Base-by-base conservation (phyloP, 345 rosid genomes). In the Arabidopsis suecica region DNA sequence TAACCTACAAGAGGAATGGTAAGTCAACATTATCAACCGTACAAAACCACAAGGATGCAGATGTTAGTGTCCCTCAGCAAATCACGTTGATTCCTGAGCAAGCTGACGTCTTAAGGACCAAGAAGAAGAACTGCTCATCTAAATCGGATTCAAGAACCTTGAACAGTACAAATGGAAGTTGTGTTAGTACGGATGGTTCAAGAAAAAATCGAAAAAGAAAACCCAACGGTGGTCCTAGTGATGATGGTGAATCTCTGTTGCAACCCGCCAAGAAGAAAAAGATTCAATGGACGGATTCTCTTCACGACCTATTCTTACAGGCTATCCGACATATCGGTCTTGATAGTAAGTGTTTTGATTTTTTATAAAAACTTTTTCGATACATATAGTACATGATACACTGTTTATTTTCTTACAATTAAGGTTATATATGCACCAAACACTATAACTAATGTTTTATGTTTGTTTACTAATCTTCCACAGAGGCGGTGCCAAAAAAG, bases 401-500 rank as follows among this genome's bases (percentile, higher is more conserved):
- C 23, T 25, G 9, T 23, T 48, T 41, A 51, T n/a, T 49, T 75
- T 38, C 16, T 30, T 64, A 44, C 18, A 37, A 14, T 55, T 47
- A 37, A 16, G 10, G 6, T 66, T 58, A 18, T 30, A 33, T 54
- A 37, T 18, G 6, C 13, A 6, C 7, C 16, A 6, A 38, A 42
- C 13, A 11, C 32, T n/a, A 23, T 23, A 41, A 28, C 64, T 61
- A 9, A 51, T 56, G 14, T 48, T 42, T 10, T 63, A 28, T 30
- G 41, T 54, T 48, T 48, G 37, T 50, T 75, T 57, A 14, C 16
- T 38, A 58, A 49, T 68, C 25, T 63, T 58, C 58, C 10, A 61
- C 84, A 92, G 97, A 83, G 82, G 94, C 94, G 56, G 92, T 87
- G 11, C 97, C 96, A 0, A 90, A 88, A 72, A 90, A 67, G 69